Percentiles rank a stretch among this genome's conserved stretches.
Evolutionary conservation across 1,284 basidiomycete species (phyloP).

Genomic region (Austroboletus rostrupii): DNA sequence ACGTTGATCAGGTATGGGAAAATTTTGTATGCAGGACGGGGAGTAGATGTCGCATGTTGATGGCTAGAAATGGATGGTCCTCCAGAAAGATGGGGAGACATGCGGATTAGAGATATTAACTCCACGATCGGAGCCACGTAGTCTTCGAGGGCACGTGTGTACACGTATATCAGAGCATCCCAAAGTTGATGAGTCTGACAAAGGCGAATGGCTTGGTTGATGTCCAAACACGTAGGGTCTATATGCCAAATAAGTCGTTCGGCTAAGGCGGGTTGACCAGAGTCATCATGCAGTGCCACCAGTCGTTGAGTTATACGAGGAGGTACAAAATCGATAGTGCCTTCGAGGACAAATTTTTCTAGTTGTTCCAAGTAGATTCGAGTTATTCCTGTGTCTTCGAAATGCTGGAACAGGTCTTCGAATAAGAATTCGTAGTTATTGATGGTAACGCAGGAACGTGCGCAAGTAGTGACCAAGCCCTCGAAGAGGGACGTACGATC

Average conservation of each 20-base stretch:
- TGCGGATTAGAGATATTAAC: slow-evolving; percentile 74
- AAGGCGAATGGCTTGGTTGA: slow-evolving; percentile 87
- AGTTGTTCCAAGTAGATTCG: slow-evolving; percentile 85
- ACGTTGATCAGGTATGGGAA: slow-evolving; percentile 88
- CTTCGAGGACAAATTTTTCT: slow-evolving; percentile 81
- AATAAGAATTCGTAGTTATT: slow-evolving; percentile 84
- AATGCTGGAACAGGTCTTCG: slow-evolving; percentile 89
- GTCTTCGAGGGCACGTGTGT: slow-evolving; percentile 84
- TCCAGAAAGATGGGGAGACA: slow-evolving; percentile 40
- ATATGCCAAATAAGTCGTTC: slow-evolving; percentile 96
- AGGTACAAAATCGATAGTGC: slow-evolving; percentile 71
- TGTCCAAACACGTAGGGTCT: slow-evolving; percentile 86
- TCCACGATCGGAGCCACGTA: slow-evolving; percentile 89
- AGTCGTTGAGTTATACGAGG: slow-evolving; percentile 86
- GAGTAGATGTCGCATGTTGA: slow-evolving; percentile 35
- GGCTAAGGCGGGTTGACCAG: slow-evolving; percentile 69
- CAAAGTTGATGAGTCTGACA: slow-evolving; percentile 84
- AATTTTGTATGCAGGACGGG: slow-evolving; percentile 83
- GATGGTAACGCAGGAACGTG: slow-evolving; percentile 79
- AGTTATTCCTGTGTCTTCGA: slow-evolving; percentile 81
- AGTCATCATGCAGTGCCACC: slow-evolving; percentile 74
- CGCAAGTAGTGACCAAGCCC: slow-evolving; percentile 78
- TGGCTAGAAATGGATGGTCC: slow-evolving; percentile 3
- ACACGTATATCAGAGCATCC: slow-evolving; percentile 94
- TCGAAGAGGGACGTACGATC: slow-evolving; percentile 91